These are phyloP conservation scores for Xylaria palmicola DNA, from an alignment of 495 filamentous ascomycete genomes.

Conservation along the genomic window DNA sequence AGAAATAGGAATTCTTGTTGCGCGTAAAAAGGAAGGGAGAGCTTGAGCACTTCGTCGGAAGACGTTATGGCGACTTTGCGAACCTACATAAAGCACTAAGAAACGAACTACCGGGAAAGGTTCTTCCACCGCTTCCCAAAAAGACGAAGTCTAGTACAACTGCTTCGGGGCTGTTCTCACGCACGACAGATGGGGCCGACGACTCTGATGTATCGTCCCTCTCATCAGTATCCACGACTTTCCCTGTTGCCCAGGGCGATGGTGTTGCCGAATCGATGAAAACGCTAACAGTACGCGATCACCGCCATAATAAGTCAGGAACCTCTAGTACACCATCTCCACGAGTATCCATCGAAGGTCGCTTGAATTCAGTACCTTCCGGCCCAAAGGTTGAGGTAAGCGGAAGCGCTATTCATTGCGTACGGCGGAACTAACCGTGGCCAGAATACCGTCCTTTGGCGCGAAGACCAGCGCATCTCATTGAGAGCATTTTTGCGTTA, in stretches of 20 bases:
- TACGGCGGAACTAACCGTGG: background rate
- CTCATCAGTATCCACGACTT: conserved; percentile 69
- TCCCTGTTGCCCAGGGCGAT: conserved; percentile 19
- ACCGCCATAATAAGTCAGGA: conserved; percentile 32
- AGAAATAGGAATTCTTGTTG: conserved; percentile 82
- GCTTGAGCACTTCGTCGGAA: conserved; percentile 71
- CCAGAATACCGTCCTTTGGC: conserved; percentile 62
- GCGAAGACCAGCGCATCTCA: conserved; percentile 90
- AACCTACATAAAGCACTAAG: conserved; percentile 75
- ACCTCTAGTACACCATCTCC: conserved; percentile 37
- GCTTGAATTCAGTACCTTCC: conserved; percentile 11
- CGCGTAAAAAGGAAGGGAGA: conserved; percentile 72
- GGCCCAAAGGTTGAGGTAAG: conserved; percentile 26
- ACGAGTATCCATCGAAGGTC: conserved; percentile 36
- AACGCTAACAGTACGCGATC: conserved; percentile 42
- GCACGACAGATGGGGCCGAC: conserved; percentile 49
- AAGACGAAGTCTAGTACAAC: conserved; percentile 81
- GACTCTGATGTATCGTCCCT: conserved; percentile 73
- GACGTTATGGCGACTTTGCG: conserved; percentile 86
- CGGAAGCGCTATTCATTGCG: conserved; percentile 17
- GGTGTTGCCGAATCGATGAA: conserved; percentile 36
- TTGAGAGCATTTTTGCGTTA: conserved; percentile 85
- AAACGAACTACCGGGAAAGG: conserved; percentile 86
- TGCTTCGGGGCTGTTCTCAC: conserved; percentile 51
- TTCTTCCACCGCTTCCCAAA: conserved; percentile 79